Evolutionary conservation across 2,329 filamentous ascomycete genomes (phyloP).

Genomic region (Ceratocystis papillata): DNA sequence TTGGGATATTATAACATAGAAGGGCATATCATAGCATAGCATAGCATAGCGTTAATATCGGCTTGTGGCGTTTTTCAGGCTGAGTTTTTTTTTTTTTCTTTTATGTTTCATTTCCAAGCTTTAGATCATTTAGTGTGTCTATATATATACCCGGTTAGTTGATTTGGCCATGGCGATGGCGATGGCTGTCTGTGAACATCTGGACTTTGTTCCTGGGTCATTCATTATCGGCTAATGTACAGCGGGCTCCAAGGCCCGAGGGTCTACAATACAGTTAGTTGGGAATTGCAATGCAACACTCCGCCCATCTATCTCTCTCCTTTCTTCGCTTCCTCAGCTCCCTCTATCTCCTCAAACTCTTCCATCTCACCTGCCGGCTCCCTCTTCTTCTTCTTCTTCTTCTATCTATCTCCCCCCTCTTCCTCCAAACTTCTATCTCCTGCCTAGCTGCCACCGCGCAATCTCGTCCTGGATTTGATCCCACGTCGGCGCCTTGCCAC

Average conservation of each 20-base stretch:
- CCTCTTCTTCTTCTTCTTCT: neutral
- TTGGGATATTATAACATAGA: too few relatives aligned
- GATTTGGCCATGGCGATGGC: neutral
- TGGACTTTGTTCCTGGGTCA: neutral
- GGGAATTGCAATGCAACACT: neutral
- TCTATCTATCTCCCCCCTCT: neutral
- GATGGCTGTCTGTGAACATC: neutral
- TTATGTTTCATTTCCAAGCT: neutral
- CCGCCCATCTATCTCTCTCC: neutral
- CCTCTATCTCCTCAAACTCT: neutral
- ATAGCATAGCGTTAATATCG: too few relatives aligned
- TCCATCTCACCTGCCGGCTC: neutral
- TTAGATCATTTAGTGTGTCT: neutral
- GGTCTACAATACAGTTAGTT: constrained; percentile 8
- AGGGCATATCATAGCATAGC: too few relatives aligned
- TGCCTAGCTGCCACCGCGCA: constrained; percentile 60
- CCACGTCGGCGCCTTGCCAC: constrained; percentile 61
- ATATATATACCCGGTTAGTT: neutral
- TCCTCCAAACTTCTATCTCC: constrained; percentile 10
- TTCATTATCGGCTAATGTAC: constrained; percentile 23
- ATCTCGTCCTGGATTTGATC: constrained; percentile 83
- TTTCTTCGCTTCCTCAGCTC: neutral
- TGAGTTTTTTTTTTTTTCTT: too few relatives aligned
- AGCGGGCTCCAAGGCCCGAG: constrained; percentile 13
- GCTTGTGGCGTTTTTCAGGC: too few relatives aligned